Base-by-base conservation (phyloP, 257 asterid genomes). In the Lithospermum erythrorhizon region DNA sequence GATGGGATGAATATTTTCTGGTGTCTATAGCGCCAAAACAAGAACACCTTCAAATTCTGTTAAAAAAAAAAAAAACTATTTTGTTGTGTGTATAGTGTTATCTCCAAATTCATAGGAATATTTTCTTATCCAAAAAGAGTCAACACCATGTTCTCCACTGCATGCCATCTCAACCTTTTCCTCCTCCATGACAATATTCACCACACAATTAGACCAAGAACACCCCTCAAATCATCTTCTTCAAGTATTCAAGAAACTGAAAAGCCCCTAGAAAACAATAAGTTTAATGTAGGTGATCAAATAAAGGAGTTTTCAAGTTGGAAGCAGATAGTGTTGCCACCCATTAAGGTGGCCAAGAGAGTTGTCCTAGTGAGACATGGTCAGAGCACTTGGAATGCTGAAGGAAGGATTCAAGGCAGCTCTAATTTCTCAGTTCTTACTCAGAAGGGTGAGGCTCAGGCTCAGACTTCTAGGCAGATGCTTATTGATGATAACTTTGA, bases 331-430 rank as follows among this genome's bases (percentile, higher is more conserved):
- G 63, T 30, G 35, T 71, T 90, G 59, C 95, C 96, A 47, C 79
- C 86, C 24, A 67, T 87, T 54, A 65, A 58, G 82, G 82, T 62
- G 73, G 87, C 85, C 63, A 90, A 90, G 82, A 79, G 98, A 74
- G 93, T 90, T 65, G 91, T 90, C 18, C 69, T 90, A 56, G 96
- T 87, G 72, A 73, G 98, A 81, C 98, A 87, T 72, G 96, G 96
- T 18, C 96, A 87, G 78, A 90, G 98, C 83, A 87, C 94, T 65
- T 85, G 98, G 98, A 90, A 87, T 78, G 94, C 87, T 30, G 98
- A 85, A 82, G 96, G 98, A 41, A 84, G 98, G 76, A 91, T 91
- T 27, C 98, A 91, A 61, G 98, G 96, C 7, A 88, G 98, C 79
- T 91, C 98, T 48, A 77, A 91, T 69, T 85, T 74, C 81, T 81